phyloP scores from a whole-genome alignment of 2,329 filamentous ascomycete genomes.

The Aspergillus udagawae region DNA sequence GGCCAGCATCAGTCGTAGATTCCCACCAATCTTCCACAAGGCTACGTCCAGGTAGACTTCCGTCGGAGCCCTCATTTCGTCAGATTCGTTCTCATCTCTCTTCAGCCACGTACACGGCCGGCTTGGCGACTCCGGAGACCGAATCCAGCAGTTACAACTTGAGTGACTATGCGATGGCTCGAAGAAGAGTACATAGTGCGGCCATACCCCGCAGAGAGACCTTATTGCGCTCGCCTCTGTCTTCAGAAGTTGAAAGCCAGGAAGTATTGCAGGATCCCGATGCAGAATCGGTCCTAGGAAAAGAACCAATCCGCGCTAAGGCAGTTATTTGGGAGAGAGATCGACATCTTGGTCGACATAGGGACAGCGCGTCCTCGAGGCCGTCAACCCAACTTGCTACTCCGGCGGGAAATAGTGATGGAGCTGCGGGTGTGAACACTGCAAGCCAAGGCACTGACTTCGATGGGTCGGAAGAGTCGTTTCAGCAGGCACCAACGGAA shows the following conservation, averaged over 20 bases:
- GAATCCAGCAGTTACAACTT: conserved; percentile 29
- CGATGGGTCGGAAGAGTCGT: conserved; percentile 16
- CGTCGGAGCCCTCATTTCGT: conserved; percentile 50
- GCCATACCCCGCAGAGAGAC: conserved; percentile 30
- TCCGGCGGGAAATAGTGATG: background rate
- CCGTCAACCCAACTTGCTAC: conserved; percentile 7
- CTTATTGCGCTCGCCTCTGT: conserved; percentile 28
- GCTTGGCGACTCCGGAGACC: conserved; percentile 40
- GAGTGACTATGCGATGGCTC: conserved; percentile 23
- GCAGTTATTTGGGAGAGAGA: conserved; percentile 13
- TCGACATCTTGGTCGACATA: conserved; percentile 12
- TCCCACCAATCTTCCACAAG: conserved; percentile 45
- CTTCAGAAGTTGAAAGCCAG: conserved; percentile 26
- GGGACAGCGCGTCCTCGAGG: conserved; percentile 7
- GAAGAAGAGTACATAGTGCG: conserved; percentile 30
- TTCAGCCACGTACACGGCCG: conserved; percentile 27
- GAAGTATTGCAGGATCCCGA: conserved; percentile 11
- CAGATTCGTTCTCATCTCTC: conserved; percentile 33
- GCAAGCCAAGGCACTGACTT: conserved; percentile 23
- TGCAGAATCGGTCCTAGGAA: conserved; percentile 12
- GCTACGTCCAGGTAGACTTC: conserved; percentile 29
- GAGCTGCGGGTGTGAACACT: conserved; percentile 13
- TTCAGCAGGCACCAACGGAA: conserved; percentile 18
- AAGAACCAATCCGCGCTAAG: conserved; percentile 12
- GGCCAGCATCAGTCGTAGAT: conserved; percentile 52